Base-by-base conservation (phyloP, 495 filamentous ascomycete genomes). In the Podospora anserina region DNA sequence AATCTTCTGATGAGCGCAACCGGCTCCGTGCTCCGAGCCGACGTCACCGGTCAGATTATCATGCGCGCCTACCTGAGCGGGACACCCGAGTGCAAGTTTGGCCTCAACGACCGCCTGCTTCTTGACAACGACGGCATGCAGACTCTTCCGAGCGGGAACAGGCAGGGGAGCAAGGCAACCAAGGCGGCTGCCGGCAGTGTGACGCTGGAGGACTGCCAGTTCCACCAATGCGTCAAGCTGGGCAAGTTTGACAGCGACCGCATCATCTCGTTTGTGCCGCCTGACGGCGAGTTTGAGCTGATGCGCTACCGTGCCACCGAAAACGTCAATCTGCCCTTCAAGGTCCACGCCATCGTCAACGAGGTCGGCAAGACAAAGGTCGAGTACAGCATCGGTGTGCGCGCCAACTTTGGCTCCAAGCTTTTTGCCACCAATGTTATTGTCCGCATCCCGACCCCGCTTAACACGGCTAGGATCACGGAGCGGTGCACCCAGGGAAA, bases 251-350 rank as follows among this genome's bases (percentile, higher is more conserved):
- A 98, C 82, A 91, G 91, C 1, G 96, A 99, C 78, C 88, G 96
- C 63, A 99, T 96, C 77, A 99, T 99, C 79, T 94, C 90, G 26
- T 99, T 99, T 80, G 88, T 99, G 44, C 96, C 96, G 49, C 96
- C 96, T 28, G 96, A 99, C 80, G 96, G 96, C 70, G 94, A 97
- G 74, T 99, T 99, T 80, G 96, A 99, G 82, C 86, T 99, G 66
- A 99, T 99, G 96, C 90, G 93, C 23, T 99, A 99, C 82, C 92
- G 96, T 70, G 94, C 96, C n/a, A 98, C 95, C 23, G 96, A 99
- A 78, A 98, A 99, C 75, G 94, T 99, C 76, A 99, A 99, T 77
- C 85, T 99, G 18, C 96, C 96, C 7, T 99, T 99, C 86, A 97
- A 97, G 78, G 93, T 99, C 64, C 96, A 98, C 77, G 94, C 94